Conservation (phyloP, 352 stramenopile species). For the Phytopythium vexans region DNA sequence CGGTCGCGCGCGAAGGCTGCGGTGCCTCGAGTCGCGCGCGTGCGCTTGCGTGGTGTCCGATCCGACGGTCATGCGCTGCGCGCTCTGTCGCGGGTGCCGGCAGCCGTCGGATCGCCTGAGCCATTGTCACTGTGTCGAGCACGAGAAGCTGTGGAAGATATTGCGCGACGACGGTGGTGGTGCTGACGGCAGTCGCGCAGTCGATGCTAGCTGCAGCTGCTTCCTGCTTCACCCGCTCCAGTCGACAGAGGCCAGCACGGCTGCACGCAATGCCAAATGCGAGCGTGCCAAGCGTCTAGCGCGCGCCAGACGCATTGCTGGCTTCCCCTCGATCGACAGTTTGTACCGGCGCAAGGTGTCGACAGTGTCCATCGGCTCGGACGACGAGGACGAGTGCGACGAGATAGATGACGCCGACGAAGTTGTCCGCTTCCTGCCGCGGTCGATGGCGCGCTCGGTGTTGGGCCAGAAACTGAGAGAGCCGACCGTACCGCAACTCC, state of each 20-base stretch:
- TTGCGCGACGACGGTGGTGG: conserved; percentile 11
- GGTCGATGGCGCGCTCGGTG: too few relatives aligned
- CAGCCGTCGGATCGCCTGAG: conserved; percentile 17
- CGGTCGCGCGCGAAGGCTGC: conserved; percentile 10
- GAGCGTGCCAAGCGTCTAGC: conserved; percentile 15
- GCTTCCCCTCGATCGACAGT: conserved; percentile 39
- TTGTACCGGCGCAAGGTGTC: conserved; percentile 31
- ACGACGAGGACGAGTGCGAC: conserved; percentile 18
- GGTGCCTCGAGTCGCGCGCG: conserved; percentile 63
- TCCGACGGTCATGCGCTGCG: conserved; percentile 27
- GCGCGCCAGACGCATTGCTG: conserved; percentile 27
- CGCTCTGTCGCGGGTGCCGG: conserved; percentile 55
- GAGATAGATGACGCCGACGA: conserved; percentile 21
- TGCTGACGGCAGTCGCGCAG: conserved; percentile 14
- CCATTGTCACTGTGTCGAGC: conserved; percentile 64
- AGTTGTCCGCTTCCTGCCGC: background rate
- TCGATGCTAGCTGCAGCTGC: conserved; percentile 28
- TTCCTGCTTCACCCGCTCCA: conserved; percentile 18
- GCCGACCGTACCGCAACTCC: too few relatives aligned
- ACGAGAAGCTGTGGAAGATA: conserved; percentile 28
- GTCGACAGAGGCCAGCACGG: background rate
- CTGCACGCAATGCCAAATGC: background rate
- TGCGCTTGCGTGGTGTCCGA: conserved; percentile 46
- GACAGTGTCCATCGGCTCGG: background rate
- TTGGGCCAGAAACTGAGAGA: too few relatives aligned